Evolutionary conservation across 2,329 filamentous ascomycete genomes (phyloP), one percentile per base, ranked within the genome.

Genomic region (Aspergillus cejpii): DNA sequence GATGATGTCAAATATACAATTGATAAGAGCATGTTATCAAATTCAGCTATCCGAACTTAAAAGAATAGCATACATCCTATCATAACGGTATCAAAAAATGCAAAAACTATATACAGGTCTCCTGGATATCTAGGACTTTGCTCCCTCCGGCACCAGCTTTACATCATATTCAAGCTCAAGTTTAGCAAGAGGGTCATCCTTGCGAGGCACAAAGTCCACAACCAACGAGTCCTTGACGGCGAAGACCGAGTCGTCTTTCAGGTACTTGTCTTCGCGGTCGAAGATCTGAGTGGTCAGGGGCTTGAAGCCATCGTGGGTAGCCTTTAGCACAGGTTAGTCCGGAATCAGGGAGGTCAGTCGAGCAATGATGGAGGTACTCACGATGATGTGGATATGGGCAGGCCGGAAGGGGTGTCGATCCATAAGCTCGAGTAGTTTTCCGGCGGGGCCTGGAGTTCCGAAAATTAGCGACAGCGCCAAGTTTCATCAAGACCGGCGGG

Each of bases 211-310:
- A 54, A 81, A 81, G 41, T 80, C 77, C 8, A 81, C 77, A 27
- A 79, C 57, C 39, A 81, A 56, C 11, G 72, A 74, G 47, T 81
- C 76, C 59, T 80, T 80, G 39, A 79, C 77, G 0, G 78, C 77
- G 52, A 80, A 80, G 0, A 79, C 77, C 0, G 75, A 71, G 52
- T 81, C 78, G 45, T 80, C 71, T 14, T 70, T 68, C 34, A 87
- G 70, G 54, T 85, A 81, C 50, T 77, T 73, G 63, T 81, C 80
- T 49, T 78, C 73, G 45, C 74, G 70, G 62, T 88, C 84, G 60
- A 88, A 91, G 44, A 92, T 81, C 63, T 92, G 86, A 1, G 85
- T 88, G 0, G 83, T 84, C 38, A 94, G 75, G 0, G 82, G 73
- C 57, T 80, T 84, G 70, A 83, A 81, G 6, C 76, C 77, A 1